Conservation (phyloP, 371 early-diverging fungal genomes). For the Mucor plumbeus region DNA sequence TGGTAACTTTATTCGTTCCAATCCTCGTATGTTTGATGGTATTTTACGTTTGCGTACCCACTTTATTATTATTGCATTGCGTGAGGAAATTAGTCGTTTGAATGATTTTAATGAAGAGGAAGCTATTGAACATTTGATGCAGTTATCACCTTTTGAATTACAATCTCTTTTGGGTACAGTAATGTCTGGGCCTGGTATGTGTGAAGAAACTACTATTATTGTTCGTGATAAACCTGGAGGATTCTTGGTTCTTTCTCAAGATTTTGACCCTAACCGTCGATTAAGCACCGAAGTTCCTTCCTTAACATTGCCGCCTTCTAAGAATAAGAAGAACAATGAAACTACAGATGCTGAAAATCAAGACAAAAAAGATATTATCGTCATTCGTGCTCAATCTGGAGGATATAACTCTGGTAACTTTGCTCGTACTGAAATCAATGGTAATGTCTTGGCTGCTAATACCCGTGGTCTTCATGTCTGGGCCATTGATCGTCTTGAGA, state of each 20-base stretch:
- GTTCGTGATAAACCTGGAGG: conserved; percentile 57
- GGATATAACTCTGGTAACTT: conserved; percentile 82
- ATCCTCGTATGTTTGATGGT: conserved; percentile 79
- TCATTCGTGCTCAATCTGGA: conserved; percentile 71
- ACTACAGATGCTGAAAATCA: not conserved
- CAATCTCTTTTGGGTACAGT: conserved; percentile 78
- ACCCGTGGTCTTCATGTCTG: conserved; percentile 82
- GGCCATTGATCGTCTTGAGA: conserved; percentile 72
- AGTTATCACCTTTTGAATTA: conserved; percentile 81
- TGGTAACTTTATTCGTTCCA: conserved; percentile 75
- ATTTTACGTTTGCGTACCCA: conserved; percentile 84
- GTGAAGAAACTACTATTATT: conserved; percentile 51
- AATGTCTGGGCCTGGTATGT: conserved; percentile 69
- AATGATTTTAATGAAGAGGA: conserved; percentile 78
- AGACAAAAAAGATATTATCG: conserved; percentile 21
- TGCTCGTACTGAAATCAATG: conserved; percentile 72
- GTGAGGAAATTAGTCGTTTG: conserved; percentile 83
- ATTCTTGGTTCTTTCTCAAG: conserved; percentile 41
- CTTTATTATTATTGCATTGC: conserved; percentile 82
- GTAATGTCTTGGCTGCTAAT: conserved; percentile 55
- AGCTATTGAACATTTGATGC: conserved; percentile 83
- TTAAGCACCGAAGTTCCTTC: conserved; percentile 25
- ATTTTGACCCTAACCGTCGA: conserved; percentile 24
- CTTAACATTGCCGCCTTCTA: conserved; percentile 22
- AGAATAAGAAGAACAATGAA: not conserved